phyloP scores from a whole-genome alignment of 805 yeast species.

The Yamadazyma insecticola region DNA sequence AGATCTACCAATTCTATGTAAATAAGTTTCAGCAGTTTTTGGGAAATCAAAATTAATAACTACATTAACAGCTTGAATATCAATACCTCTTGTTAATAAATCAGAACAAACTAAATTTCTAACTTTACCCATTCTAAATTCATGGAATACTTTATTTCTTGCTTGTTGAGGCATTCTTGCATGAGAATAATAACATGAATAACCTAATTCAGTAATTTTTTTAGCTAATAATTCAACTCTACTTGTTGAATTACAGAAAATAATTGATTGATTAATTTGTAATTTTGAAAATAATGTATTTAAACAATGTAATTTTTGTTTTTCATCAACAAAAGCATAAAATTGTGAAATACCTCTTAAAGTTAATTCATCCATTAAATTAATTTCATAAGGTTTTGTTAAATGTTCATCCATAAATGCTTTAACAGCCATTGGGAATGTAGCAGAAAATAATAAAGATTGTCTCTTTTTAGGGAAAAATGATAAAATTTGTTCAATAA shows the following conservation, averaged over 20 bases:
- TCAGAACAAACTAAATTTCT: conserved; percentile 97
- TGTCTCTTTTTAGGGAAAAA: conserved; percentile 72
- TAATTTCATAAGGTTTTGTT: conserved; percentile 89
- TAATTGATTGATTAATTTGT: conserved; percentile 94
- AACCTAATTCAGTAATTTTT: conserved; percentile 93
- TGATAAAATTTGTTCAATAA: conserved; percentile 79
- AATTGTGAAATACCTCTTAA: conserved; percentile 94
- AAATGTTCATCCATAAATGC: conserved; percentile 90
- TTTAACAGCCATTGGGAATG: conserved; percentile 93
- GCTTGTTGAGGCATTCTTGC: conserved; percentile 97
- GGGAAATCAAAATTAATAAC: conserved; percentile 99
- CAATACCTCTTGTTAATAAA: conserved; percentile 95
- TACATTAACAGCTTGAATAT: conserved; percentile 97
- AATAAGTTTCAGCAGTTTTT: conserved; percentile 93
- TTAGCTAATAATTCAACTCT: conserved; percentile 94
- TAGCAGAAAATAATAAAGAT: conserved; percentile 86
- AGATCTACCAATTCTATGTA: conserved; percentile 98
- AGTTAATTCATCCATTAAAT: conserved; percentile 96
- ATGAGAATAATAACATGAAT: conserved; percentile 94
- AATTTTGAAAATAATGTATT: conserved; percentile 91
- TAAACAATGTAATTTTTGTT: conserved; percentile 91
- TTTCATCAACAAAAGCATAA: conserved; percentile 97
- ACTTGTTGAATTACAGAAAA: conserved; percentile 94
- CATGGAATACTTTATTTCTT: conserved; percentile 97
- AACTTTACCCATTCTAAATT: conserved; percentile 96